phyloP scores from a whole-genome alignment of 1,139 yeast species.

The Nakaseomyces uthaithaninus region DNA sequence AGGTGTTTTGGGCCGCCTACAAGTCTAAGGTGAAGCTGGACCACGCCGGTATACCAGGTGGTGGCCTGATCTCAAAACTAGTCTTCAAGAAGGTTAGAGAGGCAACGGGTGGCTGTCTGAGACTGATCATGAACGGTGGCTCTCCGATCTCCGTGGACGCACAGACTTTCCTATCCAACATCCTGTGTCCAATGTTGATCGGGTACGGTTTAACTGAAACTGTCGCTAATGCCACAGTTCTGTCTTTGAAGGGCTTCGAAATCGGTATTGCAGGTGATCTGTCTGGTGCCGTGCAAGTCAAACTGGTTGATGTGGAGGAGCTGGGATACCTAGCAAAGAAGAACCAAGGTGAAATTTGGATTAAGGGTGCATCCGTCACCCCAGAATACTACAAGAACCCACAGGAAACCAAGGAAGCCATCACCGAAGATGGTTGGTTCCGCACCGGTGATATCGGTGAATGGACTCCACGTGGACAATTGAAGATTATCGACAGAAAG shows the following conservation, averaged over 20 bases:
- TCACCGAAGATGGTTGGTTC: slow-evolving; percentile 79
- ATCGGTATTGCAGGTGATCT: slow-evolving; percentile 75
- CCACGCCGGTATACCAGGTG: slow-evolving; percentile 65
- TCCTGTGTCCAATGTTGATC: slow-evolving; percentile 80
- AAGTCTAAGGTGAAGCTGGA: slow-evolving; percentile 58
- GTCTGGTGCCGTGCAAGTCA: slow-evolving; percentile 75
- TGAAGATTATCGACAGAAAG: slow-evolving; percentile 84
- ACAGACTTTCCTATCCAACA: slow-evolving; percentile 69
- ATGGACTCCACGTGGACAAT: slow-evolving; percentile 75
- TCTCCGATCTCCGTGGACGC: slow-evolving; percentile 83
- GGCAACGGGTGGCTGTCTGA: slow-evolving; percentile 90
- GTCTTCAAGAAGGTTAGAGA: slow-evolving; percentile 83
- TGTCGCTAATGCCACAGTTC: slow-evolving; percentile 75
- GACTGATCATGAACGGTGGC: slow-evolving; percentile 80
- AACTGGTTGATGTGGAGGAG: slow-evolving; percentile 84
- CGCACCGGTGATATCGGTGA: slow-evolving; percentile 96
- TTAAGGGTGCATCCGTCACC: slow-evolving; percentile 67
- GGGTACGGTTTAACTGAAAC: slow-evolving; percentile 98
- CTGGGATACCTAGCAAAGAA: slow-evolving; percentile 88
- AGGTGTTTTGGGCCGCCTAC: slow-evolving; percentile 83
- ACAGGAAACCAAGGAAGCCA: slow-evolving; percentile 70
- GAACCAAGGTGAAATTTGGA: slow-evolving; percentile 85
- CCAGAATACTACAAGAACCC: slow-evolving; percentile 76
- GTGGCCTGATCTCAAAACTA: slow-evolving; percentile 52
- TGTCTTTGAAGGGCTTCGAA: slow-evolving; percentile 58